A percentile compares a stretch with the other conserved stretches of the same genome.
These are phyloP conservation scores for Daedaleopsis sinensis DNA, from an alignment of 768 basidiomycete species.

Conservation along the genomic window DNA sequence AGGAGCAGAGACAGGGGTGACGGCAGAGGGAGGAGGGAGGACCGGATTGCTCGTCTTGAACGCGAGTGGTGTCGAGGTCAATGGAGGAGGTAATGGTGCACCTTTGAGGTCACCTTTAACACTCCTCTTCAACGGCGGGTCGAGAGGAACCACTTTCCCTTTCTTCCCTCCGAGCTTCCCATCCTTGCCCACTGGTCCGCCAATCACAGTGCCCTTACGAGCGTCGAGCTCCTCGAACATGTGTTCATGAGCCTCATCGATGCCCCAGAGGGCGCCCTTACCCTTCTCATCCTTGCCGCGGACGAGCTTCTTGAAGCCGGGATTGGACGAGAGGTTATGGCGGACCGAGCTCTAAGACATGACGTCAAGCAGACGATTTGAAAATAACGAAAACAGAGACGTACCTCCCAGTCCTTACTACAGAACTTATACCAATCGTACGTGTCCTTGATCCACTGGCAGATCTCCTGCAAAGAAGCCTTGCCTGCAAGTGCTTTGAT, in stretches of 20 bases:
- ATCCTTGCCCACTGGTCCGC: constrained; percentile 38
- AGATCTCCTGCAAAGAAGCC: constrained; percentile 90
- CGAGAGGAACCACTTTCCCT: constrained; percentile 55
- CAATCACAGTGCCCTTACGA: constrained; percentile 43
- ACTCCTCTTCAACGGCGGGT: constrained; percentile 71
- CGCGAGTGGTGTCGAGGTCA: constrained; percentile 65
- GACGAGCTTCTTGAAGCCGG: constrained; percentile 90
- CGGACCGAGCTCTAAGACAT: constrained; percentile 76
- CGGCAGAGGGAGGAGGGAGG: background rate
- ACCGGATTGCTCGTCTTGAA: constrained; percentile 40
- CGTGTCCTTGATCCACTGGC: constrained; percentile 86
- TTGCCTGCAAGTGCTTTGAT: constrained; percentile 82
- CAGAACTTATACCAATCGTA: constrained; percentile 91
- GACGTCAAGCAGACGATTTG: constrained; percentile 5
- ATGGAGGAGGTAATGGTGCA: constrained; percentile 63
- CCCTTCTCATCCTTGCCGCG: constrained; percentile 82
- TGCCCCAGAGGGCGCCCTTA: constrained; percentile 93
- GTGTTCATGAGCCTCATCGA: constrained; percentile 75
- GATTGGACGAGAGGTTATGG: constrained; percentile 91
- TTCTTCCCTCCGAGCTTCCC: constrained; percentile 54
- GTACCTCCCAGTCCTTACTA: constrained; percentile 91
- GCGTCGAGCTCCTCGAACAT: constrained; percentile 72
- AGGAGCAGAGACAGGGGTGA: constrained; percentile 4
- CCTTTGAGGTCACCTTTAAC: constrained; percentile 65
- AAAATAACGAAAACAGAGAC: constrained; percentile 27